A percentile compares a stretch with the other conserved stretches of the same genome.
These are phyloP conservation scores for Cladosporium sp. DNA, from an alignment of 2,329 filamentous ascomycete species.

Conservation along the genomic window DNA sequence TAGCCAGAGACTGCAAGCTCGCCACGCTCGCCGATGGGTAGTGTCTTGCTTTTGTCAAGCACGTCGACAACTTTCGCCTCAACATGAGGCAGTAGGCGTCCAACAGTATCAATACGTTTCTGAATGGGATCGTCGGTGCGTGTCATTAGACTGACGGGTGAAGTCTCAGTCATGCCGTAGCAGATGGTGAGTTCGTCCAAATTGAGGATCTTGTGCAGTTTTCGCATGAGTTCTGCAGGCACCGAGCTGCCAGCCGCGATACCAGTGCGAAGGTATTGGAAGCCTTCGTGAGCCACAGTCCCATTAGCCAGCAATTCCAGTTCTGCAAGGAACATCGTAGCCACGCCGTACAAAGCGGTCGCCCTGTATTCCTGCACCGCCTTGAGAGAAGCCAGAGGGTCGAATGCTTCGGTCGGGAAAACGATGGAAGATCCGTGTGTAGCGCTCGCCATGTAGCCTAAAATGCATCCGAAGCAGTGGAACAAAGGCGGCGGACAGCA, in stretches of 20 bases:
- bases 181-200: constrained; percentile 84
- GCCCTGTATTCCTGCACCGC: constrained; percentile 63
- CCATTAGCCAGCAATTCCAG: constrained; percentile 65
- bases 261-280: constrained; percentile 74
- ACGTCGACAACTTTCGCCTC: constrained; percentile 74
- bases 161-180: constrained; percentile 95
- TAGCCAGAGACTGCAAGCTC: constrained; percentile 86
- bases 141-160: constrained; percentile 76
- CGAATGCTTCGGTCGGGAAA: constrained; percentile 84
- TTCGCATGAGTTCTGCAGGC: constrained; percentile 76
- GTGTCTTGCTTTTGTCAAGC: constrained; percentile 55
- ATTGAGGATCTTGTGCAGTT: constrained; percentile 71
- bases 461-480: constrained; percentile 82
- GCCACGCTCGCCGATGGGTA: constrained; percentile 68
- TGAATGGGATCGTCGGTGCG: constrained; percentile 70
- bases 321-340: constrained; percentile 92
- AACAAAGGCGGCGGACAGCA: constrained; percentile 62
- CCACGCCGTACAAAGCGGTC: constrained; percentile 80
- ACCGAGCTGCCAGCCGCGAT: constrained; percentile 89
- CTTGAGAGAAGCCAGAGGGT: constrained; percentile 69
- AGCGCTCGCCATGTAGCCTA: constrained; percentile 95
- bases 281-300: constrained; percentile 50
- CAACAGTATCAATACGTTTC: constrained; percentile 74
- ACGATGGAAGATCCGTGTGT: constrained; percentile 80
- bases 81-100: constrained; percentile 81